Evolutionary conservation across 2,329 filamentous ascomycete genomes (phyloP).

Genomic region (Chrysosporium keratinophilum): DNA sequence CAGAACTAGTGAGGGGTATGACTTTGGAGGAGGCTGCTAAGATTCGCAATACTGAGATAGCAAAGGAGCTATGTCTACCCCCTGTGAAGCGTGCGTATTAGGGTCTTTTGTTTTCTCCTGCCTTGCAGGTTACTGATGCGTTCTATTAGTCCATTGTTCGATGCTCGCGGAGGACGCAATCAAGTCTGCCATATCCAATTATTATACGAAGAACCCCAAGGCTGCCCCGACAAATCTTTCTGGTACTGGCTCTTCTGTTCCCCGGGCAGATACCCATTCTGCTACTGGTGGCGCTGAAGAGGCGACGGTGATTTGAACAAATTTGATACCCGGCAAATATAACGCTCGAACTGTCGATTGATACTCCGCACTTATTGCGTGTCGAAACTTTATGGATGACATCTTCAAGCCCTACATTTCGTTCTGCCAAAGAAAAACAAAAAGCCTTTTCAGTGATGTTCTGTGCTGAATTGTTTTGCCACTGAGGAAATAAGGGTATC

Average conservation of each 20-base stretch:
- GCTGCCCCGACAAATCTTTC: conserved; percentile 63
- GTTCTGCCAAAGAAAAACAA: too few relatives aligned
- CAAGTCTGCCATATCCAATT: conserved; percentile 83
- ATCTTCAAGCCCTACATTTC: too few relatives aligned
- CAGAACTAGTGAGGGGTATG: conserved; percentile 91
- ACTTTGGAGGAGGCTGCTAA: conserved; percentile 84
- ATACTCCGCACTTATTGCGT: too few relatives aligned
- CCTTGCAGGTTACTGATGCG: conserved; percentile 1
- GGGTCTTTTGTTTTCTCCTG: neutral
- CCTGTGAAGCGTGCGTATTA: conserved; percentile 67
- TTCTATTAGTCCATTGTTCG: conserved; percentile 64
- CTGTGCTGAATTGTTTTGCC: too few relatives aligned
- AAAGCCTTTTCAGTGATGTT: too few relatives aligned
- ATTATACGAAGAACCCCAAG: conserved; percentile 81
- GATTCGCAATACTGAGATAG: conserved; percentile 96
- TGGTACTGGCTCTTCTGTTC: conserved; percentile 60
- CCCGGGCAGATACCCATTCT: conserved; percentile 49
- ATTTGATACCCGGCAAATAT: neutral
- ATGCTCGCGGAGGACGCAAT: conserved; percentile 90
- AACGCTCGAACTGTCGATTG: too few relatives aligned
- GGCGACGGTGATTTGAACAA: neutral
- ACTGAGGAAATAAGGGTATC: too few relatives aligned
- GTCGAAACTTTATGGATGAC: too few relatives aligned
- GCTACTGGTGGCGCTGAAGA: neutral
- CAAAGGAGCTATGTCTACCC: conserved; percentile 83